Conservation (phyloP, 805 yeast genomes). For the Suhomyces sp. region DNA sequence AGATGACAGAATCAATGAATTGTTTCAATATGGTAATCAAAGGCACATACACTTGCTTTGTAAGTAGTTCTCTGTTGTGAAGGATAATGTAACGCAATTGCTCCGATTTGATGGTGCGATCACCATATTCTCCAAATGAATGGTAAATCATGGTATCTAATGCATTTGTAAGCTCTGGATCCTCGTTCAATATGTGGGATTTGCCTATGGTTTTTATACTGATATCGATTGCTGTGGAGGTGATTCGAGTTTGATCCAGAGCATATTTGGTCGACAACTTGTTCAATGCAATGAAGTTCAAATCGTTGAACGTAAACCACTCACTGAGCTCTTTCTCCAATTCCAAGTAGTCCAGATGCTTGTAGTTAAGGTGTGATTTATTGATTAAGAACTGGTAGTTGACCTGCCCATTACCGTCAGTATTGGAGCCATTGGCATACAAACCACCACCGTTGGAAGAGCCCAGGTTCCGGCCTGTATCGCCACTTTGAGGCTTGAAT, state of each 20-base stretch:
- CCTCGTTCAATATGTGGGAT: constrained; percentile 1
- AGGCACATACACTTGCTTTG: constrained; percentile 6
- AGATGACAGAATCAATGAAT: constrained; percentile 1
- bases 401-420: background rate
- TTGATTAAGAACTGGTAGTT: constrained; percentile 29
- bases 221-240: too few relatives aligned
- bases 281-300: constrained; percentile 8
- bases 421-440: background rate
- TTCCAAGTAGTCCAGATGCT: constrained; percentile 25
- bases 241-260: too few relatives aligned
- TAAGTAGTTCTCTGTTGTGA: constrained; percentile 9
- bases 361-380: constrained; percentile 31
- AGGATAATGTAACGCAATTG: constrained; percentile 17
- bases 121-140: constrained; percentile 25
- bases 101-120: constrained; percentile 10
- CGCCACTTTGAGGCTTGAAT: constrained; percentile 15
- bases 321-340: constrained; percentile 33
- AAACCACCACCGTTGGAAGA: background rate
- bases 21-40: background rate
- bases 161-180: background rate
- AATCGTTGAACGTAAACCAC: constrained; percentile 40
- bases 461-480: background rate
- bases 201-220: too few relatives aligned
- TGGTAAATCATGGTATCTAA: constrained; percentile 18
- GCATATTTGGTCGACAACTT: too few relatives aligned